Evolutionary conservation across 1,284 basidiomycete genomes (phyloP).

Genomic region (Flammula alnicola): DNA sequence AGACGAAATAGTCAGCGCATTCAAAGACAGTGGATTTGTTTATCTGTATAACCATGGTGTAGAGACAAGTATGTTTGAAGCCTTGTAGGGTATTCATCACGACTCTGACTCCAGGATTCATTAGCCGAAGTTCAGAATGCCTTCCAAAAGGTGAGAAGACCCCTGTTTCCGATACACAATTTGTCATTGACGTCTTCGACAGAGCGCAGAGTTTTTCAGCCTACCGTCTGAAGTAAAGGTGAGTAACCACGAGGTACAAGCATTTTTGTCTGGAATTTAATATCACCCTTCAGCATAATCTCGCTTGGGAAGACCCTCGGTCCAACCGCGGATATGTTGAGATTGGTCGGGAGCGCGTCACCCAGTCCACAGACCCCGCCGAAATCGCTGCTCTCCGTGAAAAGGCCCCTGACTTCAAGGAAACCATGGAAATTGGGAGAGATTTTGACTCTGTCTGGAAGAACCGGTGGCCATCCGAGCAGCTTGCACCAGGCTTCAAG

Average conservation of each 20-base stretch:
- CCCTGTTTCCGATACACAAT: background rate
- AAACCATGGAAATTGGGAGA: conserved; percentile 84
- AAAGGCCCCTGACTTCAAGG: conserved; percentile 80
- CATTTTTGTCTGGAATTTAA: background rate
- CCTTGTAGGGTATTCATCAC: background rate
- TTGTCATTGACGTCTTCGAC: conserved; percentile 3
- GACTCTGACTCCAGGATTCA: background rate
- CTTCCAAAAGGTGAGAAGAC: conserved; percentile 59
- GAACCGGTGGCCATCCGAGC: conserved; percentile 80
- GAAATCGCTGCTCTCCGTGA: conserved; percentile 77
- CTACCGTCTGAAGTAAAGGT: conserved; percentile 70
- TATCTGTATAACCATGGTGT: conserved; percentile 77
- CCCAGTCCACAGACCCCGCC: conserved; percentile 69
- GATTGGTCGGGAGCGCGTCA: conserved; percentile 81
- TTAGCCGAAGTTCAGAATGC: conserved; percentile 49
- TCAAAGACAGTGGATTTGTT: conserved; percentile 79
- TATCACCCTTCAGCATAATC: conserved; percentile 44
- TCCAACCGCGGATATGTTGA: conserved; percentile 84
- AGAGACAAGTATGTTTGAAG: conserved; percentile 37
- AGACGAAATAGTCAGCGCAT: conserved; percentile 72
- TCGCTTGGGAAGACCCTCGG: conserved; percentile 82
- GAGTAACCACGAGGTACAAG: conserved; percentile 8
- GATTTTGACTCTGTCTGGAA: conserved; percentile 77
- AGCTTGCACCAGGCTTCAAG: conserved; percentile 69
- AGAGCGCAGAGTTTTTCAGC: conserved; percentile 79